These are phyloP conservation scores for Solanum habrochaites DNA, from an alignment of 257 asterid species.

Conservation along the genomic window DNA sequence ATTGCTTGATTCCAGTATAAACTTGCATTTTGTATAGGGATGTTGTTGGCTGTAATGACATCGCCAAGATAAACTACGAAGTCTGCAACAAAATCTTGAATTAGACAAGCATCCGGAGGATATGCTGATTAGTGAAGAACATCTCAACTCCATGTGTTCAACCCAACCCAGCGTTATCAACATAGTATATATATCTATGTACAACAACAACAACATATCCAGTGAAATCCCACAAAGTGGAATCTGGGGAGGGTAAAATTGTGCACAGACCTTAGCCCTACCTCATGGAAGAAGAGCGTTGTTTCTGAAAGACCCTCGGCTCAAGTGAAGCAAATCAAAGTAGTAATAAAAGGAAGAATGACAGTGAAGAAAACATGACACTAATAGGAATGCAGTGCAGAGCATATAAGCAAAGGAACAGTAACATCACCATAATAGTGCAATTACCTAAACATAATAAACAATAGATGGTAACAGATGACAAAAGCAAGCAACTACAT, in stretches of 20 bases:
- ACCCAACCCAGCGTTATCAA: not conserved
- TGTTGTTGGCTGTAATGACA: constrained; percentile 72
- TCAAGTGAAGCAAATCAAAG: not conserved
- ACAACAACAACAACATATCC: not conserved
- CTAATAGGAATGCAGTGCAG: not conserved
- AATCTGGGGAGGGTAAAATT: not conserved
- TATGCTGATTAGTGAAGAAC: not conserved
- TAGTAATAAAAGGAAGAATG: not conserved
- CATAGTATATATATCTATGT: not conserved
- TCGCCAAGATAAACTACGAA: constrained; percentile 88
- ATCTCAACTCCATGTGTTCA: not conserved
- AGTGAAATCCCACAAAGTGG: not conserved
- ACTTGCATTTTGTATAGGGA: constrained; percentile 58
- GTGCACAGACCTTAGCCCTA: not conserved
- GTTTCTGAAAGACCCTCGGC: not conserved
- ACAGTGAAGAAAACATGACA: not conserved
- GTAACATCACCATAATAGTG: not conserved
- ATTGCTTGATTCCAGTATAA: constrained; percentile 75
- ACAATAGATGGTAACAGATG: not conserved
- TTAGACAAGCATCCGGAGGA: not conserved
- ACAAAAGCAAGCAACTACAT: not conserved
- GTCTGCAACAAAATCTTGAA: constrained; percentile 27
- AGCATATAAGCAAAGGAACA: not conserved
- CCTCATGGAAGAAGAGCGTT: not conserved
- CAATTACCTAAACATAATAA: not conserved